These are phyloP conservation scores for Aspergillus sojae DNA, from an alignment of 2,329 filamentous ascomycete genomes.

Conservation along the genomic window DNA sequence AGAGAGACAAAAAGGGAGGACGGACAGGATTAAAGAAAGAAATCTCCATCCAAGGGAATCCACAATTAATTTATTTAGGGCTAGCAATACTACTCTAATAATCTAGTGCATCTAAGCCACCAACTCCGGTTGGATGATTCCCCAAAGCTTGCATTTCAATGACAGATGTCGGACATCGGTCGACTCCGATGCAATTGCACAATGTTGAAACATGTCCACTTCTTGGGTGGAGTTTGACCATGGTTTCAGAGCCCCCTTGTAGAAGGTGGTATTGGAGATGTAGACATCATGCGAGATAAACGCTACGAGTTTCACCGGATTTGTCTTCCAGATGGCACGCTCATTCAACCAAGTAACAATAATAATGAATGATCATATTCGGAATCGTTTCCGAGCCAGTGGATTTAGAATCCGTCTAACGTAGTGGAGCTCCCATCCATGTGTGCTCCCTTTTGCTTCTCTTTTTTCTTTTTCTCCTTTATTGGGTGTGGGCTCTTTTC, in stretches of 20 bases:
- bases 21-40: neutral
- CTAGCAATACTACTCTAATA: neutral
- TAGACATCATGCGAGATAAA: neutral
- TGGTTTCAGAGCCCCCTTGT: neutral
- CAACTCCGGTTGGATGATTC: slow-evolving; percentile 18
- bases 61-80: slow-evolving; percentile 1
- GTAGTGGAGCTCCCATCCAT: neutral
- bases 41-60: slow-evolving; percentile 5
- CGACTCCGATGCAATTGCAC: slow-evolving; percentile 3
- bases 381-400: neutral
- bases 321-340: neutral
- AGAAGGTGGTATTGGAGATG: neutral
- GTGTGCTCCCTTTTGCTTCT: neutral
- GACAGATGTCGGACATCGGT: slow-evolving; percentile 6
- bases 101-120: slow-evolving; percentile 14
- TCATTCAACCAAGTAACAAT: neutral
- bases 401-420: neutral
- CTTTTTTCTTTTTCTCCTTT: neutral
- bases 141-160: slow-evolving; percentile 12
- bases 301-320: neutral
- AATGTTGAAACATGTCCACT: slow-evolving; percentile 3
- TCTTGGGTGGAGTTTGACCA: neutral
- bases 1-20: neutral
- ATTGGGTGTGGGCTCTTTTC: neutral
- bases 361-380: neutral